Evolutionary conservation across 2,329 filamentous ascomycete genomes (phyloP).

Genomic region (Fusarium hostae): DNA sequence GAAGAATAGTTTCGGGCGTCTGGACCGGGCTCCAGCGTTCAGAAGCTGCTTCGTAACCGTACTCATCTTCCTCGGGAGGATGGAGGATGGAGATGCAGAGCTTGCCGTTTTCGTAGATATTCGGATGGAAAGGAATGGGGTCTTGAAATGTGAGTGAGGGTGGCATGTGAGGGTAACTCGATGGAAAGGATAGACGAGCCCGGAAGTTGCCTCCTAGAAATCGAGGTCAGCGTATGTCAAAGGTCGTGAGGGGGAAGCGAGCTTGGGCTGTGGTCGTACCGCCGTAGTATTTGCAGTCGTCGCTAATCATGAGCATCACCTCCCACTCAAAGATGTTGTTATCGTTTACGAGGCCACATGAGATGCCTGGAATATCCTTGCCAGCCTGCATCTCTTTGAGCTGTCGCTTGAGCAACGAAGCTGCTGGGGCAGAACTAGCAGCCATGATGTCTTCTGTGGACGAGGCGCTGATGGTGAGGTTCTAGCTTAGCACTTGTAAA

Average conservation of each 20-base stretch:
- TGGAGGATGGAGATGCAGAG: conserved; percentile 98
- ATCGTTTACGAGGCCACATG: conserved; percentile 85
- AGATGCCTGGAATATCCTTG: conserved; percentile 93
- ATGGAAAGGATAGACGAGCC: conserved; percentile 83
- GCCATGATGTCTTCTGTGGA: conserved; percentile 28
- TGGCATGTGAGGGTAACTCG: conserved; percentile 86
- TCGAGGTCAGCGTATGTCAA: conserved; percentile 18
- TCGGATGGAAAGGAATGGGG: conserved; percentile 90
- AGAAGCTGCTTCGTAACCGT: conserved; percentile 88
- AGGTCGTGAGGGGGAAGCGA: not conserved
- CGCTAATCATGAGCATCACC: conserved; percentile 97
- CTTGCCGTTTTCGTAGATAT: conserved; percentile 87
- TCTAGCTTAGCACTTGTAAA: not conserved
- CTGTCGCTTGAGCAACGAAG: conserved; percentile 81
- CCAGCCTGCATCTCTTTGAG: conserved; percentile 93
- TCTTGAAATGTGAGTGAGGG: conserved; percentile 88
- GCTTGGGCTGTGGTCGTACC: conserved; percentile 63
- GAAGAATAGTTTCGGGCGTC: conserved; percentile 90
- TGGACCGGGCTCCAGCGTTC: conserved; percentile 97
- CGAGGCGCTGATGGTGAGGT: not conserved
- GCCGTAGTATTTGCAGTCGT: conserved; percentile 93
- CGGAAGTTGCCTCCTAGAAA: conserved; percentile 87
- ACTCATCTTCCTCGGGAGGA: conserved; percentile 91
- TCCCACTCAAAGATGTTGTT: conserved; percentile 97
- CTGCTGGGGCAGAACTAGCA: conserved; percentile 63